Evolutionary conservation across 139 green algal genomes (phyloP), one percentile per base, ranked within the genome.

Genomic region (Spirogloea muscicola): DNA sequence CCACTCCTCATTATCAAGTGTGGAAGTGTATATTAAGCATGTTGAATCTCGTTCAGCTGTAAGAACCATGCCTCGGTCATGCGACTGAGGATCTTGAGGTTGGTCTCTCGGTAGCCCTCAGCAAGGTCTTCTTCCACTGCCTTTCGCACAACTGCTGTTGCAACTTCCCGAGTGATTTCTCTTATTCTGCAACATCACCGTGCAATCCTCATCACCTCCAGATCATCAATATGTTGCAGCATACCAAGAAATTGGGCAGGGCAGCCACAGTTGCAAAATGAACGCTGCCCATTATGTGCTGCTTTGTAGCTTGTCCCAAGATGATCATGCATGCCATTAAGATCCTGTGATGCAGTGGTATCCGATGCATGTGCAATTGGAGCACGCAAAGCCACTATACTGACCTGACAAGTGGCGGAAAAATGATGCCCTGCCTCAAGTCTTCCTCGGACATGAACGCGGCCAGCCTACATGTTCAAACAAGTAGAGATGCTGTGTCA

Each of bases 71-170:
- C 63, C 63, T 72, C 63, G 33, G 68, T 52, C 68, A 76, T 76
- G 55, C 3, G 31, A 6, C 68, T 39, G 36, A 76, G 48, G 9
- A 37, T 27, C 36, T 52, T 48, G 7, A 57, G 25, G 6, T 76
- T 57, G 5, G 57, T 13, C n/a, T 76, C 33, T 16, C 68, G 36
- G 33, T 69, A 74, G 10, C 69, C 69, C 60, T 78, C 69, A 3
- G 59, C 69, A n/a, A 78, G 61, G 49, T 77, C 69, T 33, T 78
- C 69, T n/a, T 78, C 69, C 31, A 78, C 10, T 29, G 69, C 69
- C 31, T 29, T 49, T 55, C 10, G 4, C 5, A 55, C 69, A 16
- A 78, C 60, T 4, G 69, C 41, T 6, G 60, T 6, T 9, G 37
- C 69, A 10, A 78, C 37, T 49, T 78, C 69, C 21, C 38, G 37